These are phyloP conservation scores for Xylaria intraflava DNA, from an alignment of 495 filamentous ascomycete species.

Conservation along the genomic window DNA sequence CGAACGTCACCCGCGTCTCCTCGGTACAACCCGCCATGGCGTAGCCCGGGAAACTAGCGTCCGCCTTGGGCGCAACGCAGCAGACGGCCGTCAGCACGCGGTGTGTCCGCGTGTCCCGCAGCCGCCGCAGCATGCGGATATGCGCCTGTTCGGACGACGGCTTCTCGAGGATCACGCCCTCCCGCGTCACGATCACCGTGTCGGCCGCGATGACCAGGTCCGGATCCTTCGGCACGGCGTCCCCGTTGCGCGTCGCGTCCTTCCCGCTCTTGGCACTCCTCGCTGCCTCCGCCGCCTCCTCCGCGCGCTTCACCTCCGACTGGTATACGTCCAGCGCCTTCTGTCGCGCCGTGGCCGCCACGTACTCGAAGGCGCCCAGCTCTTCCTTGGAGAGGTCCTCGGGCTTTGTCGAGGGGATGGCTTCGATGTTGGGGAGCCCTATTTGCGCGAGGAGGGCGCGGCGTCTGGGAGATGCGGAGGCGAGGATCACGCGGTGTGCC, in stretches of 20 bases:
- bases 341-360: conserved; percentile 72
- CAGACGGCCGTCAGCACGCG: conserved; percentile 77
- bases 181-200: conserved; percentile 75
- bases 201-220: conserved; percentile 85
- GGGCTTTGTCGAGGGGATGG: conserved; percentile 69
- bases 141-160: conserved; percentile 75
- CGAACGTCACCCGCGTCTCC: conserved; percentile 79
- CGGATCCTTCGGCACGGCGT: conserved; percentile 51
- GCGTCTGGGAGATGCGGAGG: conserved; percentile 78
- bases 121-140: conserved; percentile 66
- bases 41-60: conserved; percentile 76
- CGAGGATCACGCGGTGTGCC: conserved; percentile 73
- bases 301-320: conserved; percentile 17
- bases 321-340: conserved; percentile 78
- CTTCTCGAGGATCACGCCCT: conserved; percentile 81
- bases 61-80: conserved; percentile 70
- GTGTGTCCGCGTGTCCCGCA: conserved; percentile 68
- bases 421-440: conserved; percentile 68
- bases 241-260: background rate
- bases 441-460: conserved; percentile 71
- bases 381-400: conserved; percentile 75
- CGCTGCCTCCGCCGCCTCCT: background rate
- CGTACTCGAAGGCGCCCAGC: conserved; percentile 80
- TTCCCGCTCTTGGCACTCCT: conserved; percentile 28
- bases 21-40: conserved; percentile 72